phyloP scores from a whole-genome alignment of 2,329 filamentous ascomycete genomes.

The Trichoderma sp. region DNA sequence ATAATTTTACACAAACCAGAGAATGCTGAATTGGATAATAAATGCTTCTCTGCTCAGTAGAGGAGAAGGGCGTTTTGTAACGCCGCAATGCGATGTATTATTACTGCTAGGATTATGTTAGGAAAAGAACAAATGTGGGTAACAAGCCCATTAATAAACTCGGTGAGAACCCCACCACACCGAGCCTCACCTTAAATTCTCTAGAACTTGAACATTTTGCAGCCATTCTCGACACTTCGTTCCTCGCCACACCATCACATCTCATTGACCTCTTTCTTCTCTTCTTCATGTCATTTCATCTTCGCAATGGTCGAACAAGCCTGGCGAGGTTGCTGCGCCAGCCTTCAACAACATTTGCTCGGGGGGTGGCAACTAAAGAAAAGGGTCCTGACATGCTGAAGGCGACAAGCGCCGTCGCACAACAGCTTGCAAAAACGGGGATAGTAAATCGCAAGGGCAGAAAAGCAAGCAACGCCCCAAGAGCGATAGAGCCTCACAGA shows the following conservation, averaged over 20 bases:
- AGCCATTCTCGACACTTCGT: not conserved
- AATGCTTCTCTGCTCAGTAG: not conserved
- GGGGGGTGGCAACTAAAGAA: conserved; percentile 12
- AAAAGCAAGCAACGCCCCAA: conserved; percentile 16
- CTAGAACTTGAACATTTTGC: not conserved
- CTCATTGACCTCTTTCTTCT: not conserved
- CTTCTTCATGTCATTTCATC: conserved; percentile 20
- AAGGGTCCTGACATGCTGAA: conserved; percentile 21
- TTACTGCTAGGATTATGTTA: not conserved
- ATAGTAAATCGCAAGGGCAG: conserved; percentile 27
- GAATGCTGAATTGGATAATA: not conserved
- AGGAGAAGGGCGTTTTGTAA: not conserved
- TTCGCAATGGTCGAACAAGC: conserved; percentile 15
- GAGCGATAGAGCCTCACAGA: conserved; percentile 34
- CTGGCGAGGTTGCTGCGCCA: conserved; percentile 18
- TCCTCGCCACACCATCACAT: not conserved
- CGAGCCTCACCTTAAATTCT: conserved; percentile 12
- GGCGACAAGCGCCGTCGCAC: conserved; percentile 24
- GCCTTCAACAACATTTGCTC: conserved; percentile 10
- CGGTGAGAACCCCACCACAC: conserved; percentile 10
- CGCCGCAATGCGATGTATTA: not conserved
- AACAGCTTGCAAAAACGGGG: conserved; percentile 27
- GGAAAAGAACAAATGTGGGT: not conserved
- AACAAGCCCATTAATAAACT: not conserved
- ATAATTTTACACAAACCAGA: not conserved